A percentile compares a stretch with the other conserved stretches of the same genome.
phyloP scores from a whole-genome alignment of 169 alveolate genomes.

The Cyclospora cayetanensis region DNA sequence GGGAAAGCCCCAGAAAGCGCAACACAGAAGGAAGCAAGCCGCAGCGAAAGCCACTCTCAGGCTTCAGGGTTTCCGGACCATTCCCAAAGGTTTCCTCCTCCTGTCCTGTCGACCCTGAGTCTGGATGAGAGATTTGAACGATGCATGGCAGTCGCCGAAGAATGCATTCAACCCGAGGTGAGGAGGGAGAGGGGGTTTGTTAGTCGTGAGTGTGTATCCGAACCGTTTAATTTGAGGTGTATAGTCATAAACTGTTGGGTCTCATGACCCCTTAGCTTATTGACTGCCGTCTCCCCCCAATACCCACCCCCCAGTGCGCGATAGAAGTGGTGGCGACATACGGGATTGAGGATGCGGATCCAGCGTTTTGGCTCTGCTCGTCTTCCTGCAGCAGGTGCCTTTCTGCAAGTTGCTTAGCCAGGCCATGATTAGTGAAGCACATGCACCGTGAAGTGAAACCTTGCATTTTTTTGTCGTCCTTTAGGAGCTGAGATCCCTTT shows the following conservation, averaged over 20 bases:
- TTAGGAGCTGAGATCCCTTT: slow-evolving; percentile 82
- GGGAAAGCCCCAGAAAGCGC: too few relatives aligned
- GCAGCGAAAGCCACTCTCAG: not conserved
- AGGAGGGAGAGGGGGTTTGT: too few relatives aligned
- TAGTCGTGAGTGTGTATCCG: too few relatives aligned
- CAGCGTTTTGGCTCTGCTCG: not conserved
- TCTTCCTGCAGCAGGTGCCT: not conserved
- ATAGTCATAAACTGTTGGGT: too few relatives aligned
- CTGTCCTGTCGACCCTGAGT: slow-evolving; percentile 40
- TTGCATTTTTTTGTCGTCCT: not conserved
- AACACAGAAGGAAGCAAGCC: too few relatives aligned
- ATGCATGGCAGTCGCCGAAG: slow-evolving; percentile 83
- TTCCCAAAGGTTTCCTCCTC: slow-evolving; percentile 3
- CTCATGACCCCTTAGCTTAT: too few relatives aligned
- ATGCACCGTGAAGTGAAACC: too few relatives aligned
- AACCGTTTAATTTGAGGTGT: too few relatives aligned
- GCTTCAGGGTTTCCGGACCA: too few relatives aligned
- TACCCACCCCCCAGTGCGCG: too few relatives aligned
- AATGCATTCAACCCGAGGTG: slow-evolving; percentile 84
- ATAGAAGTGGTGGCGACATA: too few relatives aligned
- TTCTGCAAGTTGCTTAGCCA: not conserved
- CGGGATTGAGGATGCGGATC: too few relatives aligned
- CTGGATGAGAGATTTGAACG: slow-evolving; percentile 76
- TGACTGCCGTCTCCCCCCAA: not conserved
- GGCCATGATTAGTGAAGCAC: not conserved